Evolutionary conservation across 371 early-diverging fungal genomes (phyloP).

Genomic region (Umbelopsis sp.): DNA sequence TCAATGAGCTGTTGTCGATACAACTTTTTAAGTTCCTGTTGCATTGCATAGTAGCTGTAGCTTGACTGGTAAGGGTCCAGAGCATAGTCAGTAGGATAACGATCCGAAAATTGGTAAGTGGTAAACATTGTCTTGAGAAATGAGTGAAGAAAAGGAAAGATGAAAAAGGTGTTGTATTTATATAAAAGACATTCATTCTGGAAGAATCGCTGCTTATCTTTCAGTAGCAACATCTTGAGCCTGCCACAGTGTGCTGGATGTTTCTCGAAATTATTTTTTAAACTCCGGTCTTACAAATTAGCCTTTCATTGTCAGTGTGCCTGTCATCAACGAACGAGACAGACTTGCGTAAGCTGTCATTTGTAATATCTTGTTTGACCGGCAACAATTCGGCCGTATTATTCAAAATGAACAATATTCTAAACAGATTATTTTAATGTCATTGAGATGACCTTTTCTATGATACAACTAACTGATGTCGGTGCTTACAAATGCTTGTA

Average conservation of each 20-base stretch:
- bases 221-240: not conserved
- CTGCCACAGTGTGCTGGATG: not conserved
- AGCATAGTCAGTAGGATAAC: not conserved
- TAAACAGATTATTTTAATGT: not conserved
- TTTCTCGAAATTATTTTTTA: not conserved
- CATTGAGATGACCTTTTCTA: not conserved
- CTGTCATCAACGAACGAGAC: no score
- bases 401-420: not conserved
- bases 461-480: not conserved
- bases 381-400: no score
- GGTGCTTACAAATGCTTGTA: not conserved
- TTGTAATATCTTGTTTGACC: no score
- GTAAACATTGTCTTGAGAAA: not conserved
- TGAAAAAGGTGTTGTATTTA: not conserved
- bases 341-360: no score
- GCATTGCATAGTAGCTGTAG: not conserved
- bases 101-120: not conserved
- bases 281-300: not conserved
- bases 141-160: not conserved
- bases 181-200: constrained; percentile 4
- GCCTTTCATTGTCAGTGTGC: no score
- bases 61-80: not conserved
- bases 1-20: not conserved
- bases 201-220: not conserved
- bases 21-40: not conserved